Percentiles rank a stretch among this genome's conserved stretches.
phyloP scores from a whole-genome alignment of 2,329 filamentous ascomycete genomes.

The Grosmannia clavigera region DNA sequence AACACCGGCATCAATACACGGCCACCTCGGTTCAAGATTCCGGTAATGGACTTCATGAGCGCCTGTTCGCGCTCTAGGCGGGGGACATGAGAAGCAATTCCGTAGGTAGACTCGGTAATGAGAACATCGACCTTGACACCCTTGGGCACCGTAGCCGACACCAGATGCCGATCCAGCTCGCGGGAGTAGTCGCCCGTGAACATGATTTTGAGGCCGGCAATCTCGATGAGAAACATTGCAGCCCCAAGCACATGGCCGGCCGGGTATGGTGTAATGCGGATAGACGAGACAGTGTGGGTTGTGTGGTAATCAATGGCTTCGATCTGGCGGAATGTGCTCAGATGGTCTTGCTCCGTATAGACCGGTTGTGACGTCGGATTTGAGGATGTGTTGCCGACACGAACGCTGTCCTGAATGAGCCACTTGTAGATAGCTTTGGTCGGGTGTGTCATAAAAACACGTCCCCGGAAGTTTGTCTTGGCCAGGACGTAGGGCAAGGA shows the following conservation, averaged over 20 bases:
- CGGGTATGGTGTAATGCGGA: conserved; percentile 92
- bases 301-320: conserved; percentile 98
- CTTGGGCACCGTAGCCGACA: conserved; percentile 81
- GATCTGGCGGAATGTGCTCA: conserved; percentile 85
- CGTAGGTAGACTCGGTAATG: conserved; percentile 95
- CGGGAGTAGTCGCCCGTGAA: conserved; percentile 97
- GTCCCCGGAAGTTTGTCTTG: conserved; percentile 94
- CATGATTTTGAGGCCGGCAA: conserved; percentile 89
- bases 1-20: conserved; percentile 93
- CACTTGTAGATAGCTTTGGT: conserved; percentile 99
- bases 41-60: conserved; percentile 90
- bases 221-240: conserved; percentile 97
- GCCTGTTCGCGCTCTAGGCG: conserved; percentile 83
- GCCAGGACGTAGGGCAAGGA: conserved; percentile 95
- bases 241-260: conserved; percentile 96
- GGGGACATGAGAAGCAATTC: conserved; percentile 86
- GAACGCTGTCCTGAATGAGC: conserved; percentile 93
- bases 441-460: conserved; percentile 98
- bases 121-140: conserved; percentile 89
- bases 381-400: conserved; percentile 63
- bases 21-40: conserved; percentile 80
- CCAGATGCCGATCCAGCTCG: conserved; percentile 88
- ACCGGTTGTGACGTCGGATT: conserved; percentile 58
- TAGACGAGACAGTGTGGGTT: conserved; percentile 91
- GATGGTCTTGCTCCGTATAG: conserved; percentile 90